Evolutionary conservation across 169 alveolate genomes (phyloP).

Genomic region (Plasmodium fragile): DNA sequence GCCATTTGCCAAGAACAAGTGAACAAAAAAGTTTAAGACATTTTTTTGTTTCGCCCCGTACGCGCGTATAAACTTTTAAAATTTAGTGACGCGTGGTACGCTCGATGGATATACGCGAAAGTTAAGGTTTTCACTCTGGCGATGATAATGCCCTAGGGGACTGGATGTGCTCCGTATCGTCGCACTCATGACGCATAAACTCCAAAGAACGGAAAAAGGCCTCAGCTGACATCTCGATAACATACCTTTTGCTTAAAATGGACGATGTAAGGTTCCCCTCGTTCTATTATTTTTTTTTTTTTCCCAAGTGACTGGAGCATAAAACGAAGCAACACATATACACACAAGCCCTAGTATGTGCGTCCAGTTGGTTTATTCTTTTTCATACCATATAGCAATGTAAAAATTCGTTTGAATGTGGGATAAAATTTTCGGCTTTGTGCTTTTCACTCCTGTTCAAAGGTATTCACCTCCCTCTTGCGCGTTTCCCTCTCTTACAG

Average conservation of each 20-base stretch:
- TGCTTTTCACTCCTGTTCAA: neutral
- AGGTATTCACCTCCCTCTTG: neutral
- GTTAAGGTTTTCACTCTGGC: neutral
- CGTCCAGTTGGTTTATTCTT: neutral
- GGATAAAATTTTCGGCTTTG: neutral
- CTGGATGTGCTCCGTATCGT: conserved; percentile 17
- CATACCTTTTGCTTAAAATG: neutral
- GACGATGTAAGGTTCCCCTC: neutral
- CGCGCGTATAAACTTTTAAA: neutral
- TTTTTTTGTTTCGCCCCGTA: neutral
- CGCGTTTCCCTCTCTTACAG: neutral
- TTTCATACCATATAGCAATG: neutral
- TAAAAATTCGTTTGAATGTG: neutral
- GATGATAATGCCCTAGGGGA: neutral
- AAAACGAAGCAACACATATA: neutral
- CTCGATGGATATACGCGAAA: neutral
- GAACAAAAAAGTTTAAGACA: conserved; percentile 4
- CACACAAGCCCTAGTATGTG: neutral
- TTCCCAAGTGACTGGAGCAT: neutral
- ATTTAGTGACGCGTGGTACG: neutral
- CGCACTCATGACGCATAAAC: conserved; percentile 75
- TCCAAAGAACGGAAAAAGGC: conserved; percentile 13
- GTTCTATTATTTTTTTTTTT: neutral
- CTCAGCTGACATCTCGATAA: conserved; percentile 10
- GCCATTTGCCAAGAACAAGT: neutral